Percentiles rank a stretch among this genome's conserved stretches.
Evolutionary conservation across 1,284 basidiomycete genomes (phyloP).

Genomic region (Heterobasidion occidentale): DNA sequence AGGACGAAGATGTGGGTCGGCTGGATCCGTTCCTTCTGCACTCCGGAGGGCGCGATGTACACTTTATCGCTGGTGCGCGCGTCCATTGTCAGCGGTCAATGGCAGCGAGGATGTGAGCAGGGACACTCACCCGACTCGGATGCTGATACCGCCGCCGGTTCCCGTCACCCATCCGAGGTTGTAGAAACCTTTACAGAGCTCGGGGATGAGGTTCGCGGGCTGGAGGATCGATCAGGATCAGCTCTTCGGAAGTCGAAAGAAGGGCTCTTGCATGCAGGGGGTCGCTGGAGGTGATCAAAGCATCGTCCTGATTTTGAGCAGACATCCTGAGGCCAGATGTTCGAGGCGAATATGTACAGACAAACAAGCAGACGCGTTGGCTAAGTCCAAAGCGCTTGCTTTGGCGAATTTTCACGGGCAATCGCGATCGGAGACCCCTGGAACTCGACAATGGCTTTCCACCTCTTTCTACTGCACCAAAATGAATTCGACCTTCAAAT

Average conservation of each 20-base stretch:
- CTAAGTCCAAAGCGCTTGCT: too few species aligned
- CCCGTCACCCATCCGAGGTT: slow-evolving; percentile 60
- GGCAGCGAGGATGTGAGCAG: background rate
- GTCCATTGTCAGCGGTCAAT: background rate
- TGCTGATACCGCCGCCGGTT: slow-evolving; percentile 61
- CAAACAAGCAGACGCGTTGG: background rate
- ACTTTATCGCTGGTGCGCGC: slow-evolving; percentile 52
- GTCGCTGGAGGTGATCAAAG: slow-evolving; percentile 19
- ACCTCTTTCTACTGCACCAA: too few species aligned
- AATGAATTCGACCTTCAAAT: too few species aligned
- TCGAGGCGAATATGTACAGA: background rate
- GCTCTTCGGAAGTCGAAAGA: too few species aligned
- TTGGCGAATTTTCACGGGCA: too few species aligned
- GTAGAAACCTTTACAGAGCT: slow-evolving; percentile 61
- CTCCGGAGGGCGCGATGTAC: slow-evolving; percentile 81
- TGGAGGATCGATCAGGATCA: slow-evolving; percentile 20
- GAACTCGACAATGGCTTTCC: too few species aligned
- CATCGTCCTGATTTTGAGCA: background rate
- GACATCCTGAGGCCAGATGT: background rate
- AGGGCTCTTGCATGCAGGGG: slow-evolving; percentile 37
- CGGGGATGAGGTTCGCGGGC: slow-evolving; percentile 80
- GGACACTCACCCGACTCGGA: slow-evolving; percentile 52
- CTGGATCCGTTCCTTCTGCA: slow-evolving; percentile 81
- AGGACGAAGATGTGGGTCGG: slow-evolving; percentile 79
- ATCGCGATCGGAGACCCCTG: too few species aligned